These are phyloP conservation scores for Alisma plantagoaquatica DNA, from an alignment of 106 monocot genomes.

Conservation along the genomic window DNA sequence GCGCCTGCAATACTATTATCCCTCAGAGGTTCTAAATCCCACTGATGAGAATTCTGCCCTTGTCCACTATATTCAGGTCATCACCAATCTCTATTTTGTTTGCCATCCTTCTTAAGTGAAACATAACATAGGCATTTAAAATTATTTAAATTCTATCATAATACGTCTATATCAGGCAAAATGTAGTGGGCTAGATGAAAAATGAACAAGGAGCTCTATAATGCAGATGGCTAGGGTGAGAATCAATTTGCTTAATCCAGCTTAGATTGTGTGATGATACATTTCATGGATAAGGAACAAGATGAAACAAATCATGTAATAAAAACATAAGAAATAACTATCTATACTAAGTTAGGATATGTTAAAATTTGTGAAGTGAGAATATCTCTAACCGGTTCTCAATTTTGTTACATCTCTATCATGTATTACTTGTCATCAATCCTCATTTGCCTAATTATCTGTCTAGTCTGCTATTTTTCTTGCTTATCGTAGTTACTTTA, in stretches of 20 bases:
- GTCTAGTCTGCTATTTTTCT: neutral
- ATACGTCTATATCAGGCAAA: neutral
- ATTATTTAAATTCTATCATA: neutral
- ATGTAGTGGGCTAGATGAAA: neutral
- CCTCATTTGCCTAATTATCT: neutral
- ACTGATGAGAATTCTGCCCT: conserved; percentile 85
- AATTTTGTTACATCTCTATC: neutral
- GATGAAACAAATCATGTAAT: no score
- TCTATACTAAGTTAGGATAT: no score
- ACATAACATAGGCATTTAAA: no score
- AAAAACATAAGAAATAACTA: no score
- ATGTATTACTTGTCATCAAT: neutral
- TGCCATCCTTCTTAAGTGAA: no score
- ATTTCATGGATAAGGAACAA: no score
- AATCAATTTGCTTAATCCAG: no score
- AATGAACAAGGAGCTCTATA: neutral
- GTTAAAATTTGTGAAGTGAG: neutral
- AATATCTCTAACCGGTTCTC: neutral
- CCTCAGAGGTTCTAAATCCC: conserved; percentile 43
- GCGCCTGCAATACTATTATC: conserved; percentile 45
- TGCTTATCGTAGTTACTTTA: no score
- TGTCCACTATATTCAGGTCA: conserved; percentile 95
- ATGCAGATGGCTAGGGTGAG: no score
- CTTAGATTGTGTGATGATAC: no score
- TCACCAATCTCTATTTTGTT: no score